Percentiles rank a stretch among this genome's conserved stretches.
Evolutionary conservation across 2,329 filamentous ascomycete genomes (phyloP).

Genomic region (Talaromyces rugulosus): DNA sequence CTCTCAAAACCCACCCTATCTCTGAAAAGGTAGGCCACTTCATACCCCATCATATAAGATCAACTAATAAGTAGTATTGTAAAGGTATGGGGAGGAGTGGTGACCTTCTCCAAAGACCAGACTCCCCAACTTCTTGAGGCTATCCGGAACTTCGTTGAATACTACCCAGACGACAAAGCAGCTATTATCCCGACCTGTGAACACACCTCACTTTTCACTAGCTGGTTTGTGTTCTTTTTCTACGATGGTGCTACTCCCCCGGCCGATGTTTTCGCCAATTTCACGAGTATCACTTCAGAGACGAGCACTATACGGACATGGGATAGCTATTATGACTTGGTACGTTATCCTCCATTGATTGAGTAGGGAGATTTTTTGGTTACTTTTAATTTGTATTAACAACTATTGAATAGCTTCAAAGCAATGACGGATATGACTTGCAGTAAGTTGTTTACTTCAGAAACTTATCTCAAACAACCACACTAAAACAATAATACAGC

Average conservation of each 20-base stretch:
- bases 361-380: not conserved
- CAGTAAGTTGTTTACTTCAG: constrained; percentile 14
- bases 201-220: constrained; percentile 44
- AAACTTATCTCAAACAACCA: not conserved
- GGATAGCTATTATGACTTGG: constrained; percentile 44
- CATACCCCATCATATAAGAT: not conserved
- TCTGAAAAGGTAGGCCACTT: constrained; percentile 20
- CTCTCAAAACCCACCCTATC: constrained; percentile 28
- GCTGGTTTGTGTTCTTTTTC: constrained; percentile 60
- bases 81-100: constrained; percentile 46
- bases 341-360: constrained; percentile 20
- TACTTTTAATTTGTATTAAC: not conserved
- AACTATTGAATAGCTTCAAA: constrained; percentile 21
- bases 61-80: not conserved
- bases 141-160: constrained; percentile 31
- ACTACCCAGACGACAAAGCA: constrained; percentile 58
- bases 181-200: constrained; percentile 57
- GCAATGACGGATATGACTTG: constrained; percentile 40
- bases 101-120: constrained; percentile 36
- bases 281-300: constrained; percentile 45
- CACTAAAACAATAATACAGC: constrained; percentile 13
- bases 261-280: constrained; percentile 52
- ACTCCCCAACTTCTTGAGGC: constrained; percentile 31
- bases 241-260: constrained; percentile 57
- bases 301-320: constrained; percentile 46